Percentiles rank a stretch among this genome's conserved stretches.
Conservation (phyloP, 1,139 yeast species). For the Taiozyma sp. region DNA sequence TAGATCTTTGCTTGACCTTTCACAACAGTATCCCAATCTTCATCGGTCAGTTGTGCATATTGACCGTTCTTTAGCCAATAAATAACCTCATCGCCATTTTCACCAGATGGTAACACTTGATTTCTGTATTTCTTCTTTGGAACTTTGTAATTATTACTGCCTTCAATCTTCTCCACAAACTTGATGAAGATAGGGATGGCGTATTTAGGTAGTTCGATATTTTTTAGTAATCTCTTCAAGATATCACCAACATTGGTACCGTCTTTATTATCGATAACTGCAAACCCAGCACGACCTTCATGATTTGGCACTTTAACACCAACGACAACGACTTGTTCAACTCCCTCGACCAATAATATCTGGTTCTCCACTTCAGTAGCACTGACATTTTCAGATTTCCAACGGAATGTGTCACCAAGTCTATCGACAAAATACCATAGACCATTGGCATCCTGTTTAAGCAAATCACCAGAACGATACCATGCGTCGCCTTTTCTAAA, state of each 20-base stretch:
- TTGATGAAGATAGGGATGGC: constrained; percentile 85
- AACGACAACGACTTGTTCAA: constrained; percentile 76
- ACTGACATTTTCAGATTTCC: constrained; percentile 96
- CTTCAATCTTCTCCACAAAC: constrained; percentile 53
- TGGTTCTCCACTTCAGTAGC: constrained; percentile 92
- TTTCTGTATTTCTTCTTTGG: constrained; percentile 73
- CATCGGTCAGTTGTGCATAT: constrained; percentile 54
- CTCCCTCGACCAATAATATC: constrained; percentile 22
- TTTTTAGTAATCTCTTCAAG: constrained; percentile 28
- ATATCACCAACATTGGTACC: constrained; percentile 30
- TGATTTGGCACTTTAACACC: constrained; percentile 85
- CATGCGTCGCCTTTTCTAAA: constrained; percentile 87
- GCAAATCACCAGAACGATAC: constrained; percentile 84
- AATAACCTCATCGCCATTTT: constrained; percentile 50
- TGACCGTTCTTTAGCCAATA: constrained; percentile 60
- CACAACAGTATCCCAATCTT: constrained; percentile 50
- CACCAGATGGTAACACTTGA: constrained; percentile 72
- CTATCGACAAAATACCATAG: constrained; percentile 84
- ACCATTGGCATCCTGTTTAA: constrained; percentile 63
- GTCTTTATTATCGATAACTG: constrained; percentile 57
- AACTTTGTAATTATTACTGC: constrained; percentile 82
- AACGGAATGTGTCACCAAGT: constrained; percentile 92
- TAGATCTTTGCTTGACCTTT: constrained; percentile 27
- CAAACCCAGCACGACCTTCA: constrained; percentile 95
- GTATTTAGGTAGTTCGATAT: constrained; percentile 64